Percentiles rank a stretch among this genome's conserved stretches.
phyloP scores from a whole-genome alignment of 176 grass and related monocot genomes.

The Poa annua region DNA sequence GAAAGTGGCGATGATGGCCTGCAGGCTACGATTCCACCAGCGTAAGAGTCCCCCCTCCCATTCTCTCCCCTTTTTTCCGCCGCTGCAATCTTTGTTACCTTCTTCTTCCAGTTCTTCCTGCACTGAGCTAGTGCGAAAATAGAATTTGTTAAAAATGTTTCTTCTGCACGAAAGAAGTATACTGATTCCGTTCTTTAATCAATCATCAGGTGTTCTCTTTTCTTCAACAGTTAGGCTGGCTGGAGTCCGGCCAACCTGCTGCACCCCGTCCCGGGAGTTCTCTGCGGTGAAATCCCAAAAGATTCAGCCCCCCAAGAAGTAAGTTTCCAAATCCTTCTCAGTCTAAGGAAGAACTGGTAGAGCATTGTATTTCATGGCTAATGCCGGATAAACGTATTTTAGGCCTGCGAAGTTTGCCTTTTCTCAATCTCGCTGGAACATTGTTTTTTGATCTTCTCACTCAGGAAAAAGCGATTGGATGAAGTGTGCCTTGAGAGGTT shows the following conservation, averaged over 20 bases:
- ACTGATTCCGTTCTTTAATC: neutral
- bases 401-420: no score
- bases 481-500: constrained; percentile 89
- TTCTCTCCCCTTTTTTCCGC: neutral
- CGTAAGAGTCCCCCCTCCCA: neutral
- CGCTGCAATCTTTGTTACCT: neutral
- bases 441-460: constrained; percentile 22
- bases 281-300: constrained; percentile 56
- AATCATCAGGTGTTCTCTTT: neutral
- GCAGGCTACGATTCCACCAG: constrained; percentile 32
- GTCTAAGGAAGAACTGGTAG: neutral
- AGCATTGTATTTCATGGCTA: no score
- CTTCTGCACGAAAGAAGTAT: neutral
- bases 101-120: neutral
- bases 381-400: no score
- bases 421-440: neutral
- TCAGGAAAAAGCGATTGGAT: constrained; percentile 80
- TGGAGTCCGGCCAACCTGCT: constrained; percentile 32
- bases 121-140: neutral
- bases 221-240: constrained; percentile 50
- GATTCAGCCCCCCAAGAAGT: constrained; percentile 76
- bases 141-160: neutral
- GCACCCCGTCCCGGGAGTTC: constrained; percentile 39
- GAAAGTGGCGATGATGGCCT: constrained; percentile 35
- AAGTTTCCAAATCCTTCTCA: constrained; percentile 25